Evolutionary conservation across 768 basidiomycete species (phyloP), one percentile per base, ranked within the genome.

Genomic region (Agaricus bisporus): DNA sequence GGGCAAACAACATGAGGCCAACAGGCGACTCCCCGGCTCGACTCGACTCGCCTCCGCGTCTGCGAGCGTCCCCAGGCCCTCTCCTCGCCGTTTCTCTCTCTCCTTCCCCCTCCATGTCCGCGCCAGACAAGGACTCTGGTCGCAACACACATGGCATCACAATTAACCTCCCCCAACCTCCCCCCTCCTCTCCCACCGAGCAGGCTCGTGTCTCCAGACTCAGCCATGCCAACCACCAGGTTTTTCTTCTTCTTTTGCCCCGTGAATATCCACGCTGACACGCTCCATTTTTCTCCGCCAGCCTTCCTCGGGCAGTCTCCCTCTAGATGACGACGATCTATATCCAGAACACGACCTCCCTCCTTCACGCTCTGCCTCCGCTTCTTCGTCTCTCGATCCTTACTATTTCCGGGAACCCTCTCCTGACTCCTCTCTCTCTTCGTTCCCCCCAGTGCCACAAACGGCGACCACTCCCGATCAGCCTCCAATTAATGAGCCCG

Each of bases 321-420:
- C 28, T 35, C 12, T 68, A 46, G 68, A 73, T 55, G 72, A 73
- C 42, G 63, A 64, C 44, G 61, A 68, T 25, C 62, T 70, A 46
- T 62, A 64, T 60, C 66, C 68, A 54, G 79, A 83, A 59, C 72
- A 69, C 51, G 80, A 81, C 48, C 65, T 66, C 41, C 66, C 73
- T 20, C 58, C 70, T 47, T 83, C 85, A 50, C 88, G 88, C 65
- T 82, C 89, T 39, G 73, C 73, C 18, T 91, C 91, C 26, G 77
- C 86, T 48, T 82, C 86, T 43, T 91, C 89, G 29, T 89, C 90
- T 41, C 75, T 93, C 51, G 91, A 92, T 73, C 88, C 90, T 7
- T 93, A 93, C 67, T 93, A 93, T 68, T 92, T 92, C 72, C 84
- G 87, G 45, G 68, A 80, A 22, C 78, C 75, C 59, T 83, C 85